Percentiles rank a stretch among this genome's conserved stretches.
Evolutionary conservation across 345 rosid genomes (phyloP).

Genomic region (Gossypium bickii): DNA sequence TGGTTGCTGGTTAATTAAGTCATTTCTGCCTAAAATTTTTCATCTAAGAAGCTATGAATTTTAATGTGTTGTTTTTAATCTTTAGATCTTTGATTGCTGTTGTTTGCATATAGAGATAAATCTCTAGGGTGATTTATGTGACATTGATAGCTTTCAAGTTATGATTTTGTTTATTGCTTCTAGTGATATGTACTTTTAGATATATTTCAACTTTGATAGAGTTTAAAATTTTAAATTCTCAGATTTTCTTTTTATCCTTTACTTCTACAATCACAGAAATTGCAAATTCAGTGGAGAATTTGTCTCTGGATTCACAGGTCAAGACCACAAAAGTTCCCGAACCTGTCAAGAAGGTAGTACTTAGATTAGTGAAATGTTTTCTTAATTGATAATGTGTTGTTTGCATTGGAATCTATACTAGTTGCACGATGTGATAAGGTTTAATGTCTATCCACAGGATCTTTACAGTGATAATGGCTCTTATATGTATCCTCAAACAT

Average conservation of each 20-base stretch:
- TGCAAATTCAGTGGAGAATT: constrained; percentile 50
- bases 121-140: background rate
- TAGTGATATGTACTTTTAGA: constrained; percentile 5
- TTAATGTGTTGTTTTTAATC: background rate
- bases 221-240: background rate
- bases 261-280: constrained; percentile 38
- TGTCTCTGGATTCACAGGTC: constrained; percentile 52
- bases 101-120: background rate
- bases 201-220: background rate
- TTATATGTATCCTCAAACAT: constrained; percentile 36
- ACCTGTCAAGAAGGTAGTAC: constrained; percentile 38
- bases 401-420: background rate
- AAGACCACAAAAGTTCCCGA: constrained; percentile 35
- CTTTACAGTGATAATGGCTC: constrained; percentile 38
- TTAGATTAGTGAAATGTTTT: background rate
- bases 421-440: constrained; percentile 3
- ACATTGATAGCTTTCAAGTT: background rate
- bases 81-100: background rate
- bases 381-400: background rate
- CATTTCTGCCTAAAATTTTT: background rate
- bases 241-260: constrained; percentile 17
- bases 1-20: background rate
- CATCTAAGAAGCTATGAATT: background rate
- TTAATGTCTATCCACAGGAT: constrained; percentile 28
- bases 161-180: background rate